Base-by-base conservation (phyloP, 805 yeast genomes). In the Grigorovia transvaalensis region DNA sequence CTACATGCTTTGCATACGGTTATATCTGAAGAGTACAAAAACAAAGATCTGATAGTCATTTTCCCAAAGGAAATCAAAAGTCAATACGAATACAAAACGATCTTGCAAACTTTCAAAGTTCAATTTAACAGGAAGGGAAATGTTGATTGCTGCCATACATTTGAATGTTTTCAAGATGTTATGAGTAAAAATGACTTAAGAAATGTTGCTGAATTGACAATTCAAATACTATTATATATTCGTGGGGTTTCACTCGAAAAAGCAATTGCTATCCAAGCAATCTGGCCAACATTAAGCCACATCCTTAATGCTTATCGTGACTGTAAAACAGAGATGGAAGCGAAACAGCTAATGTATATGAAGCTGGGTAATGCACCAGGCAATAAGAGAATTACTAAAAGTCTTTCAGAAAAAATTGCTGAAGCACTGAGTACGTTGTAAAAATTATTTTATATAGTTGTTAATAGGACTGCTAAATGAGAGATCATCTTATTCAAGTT, bases 161-260 rank as follows among this genome's bases (percentile, higher is more conserved):
- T 74, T 59, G 72, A 71, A 46, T 72, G 79, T 11, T 90, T 88
- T 63, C 85, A 83, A 59, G 77, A 76, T 5, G 74, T 83, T 35
- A 68, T 93, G 66, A 79, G 84, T 2, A 93, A 93, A 62, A 74
- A 85, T 1, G 79, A 78, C 27, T 70, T 83, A 72, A 72, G 77
- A 60, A 85, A 96, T 0, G 80, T 88, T 0, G 80, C 80, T 46
- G 96, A 91, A 55, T 69, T 88, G 59, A 91, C 81, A 58, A 69
- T 88, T 1, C 73, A 78, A 46, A 81, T 88, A 83, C 74, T 93
- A 20, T 80, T 89, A 84, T 78, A 89, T 2, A 76, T 85, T 2
- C 76, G 79, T 54, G 99, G 98, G 0, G 74, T 93, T 1, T 80
- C 96, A 0, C 68, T 87, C 33, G 97, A 91, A 56, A 88, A 86